Conservation (phyloP, 148 eudicot genomes). For the Chenopodium album region DNA sequence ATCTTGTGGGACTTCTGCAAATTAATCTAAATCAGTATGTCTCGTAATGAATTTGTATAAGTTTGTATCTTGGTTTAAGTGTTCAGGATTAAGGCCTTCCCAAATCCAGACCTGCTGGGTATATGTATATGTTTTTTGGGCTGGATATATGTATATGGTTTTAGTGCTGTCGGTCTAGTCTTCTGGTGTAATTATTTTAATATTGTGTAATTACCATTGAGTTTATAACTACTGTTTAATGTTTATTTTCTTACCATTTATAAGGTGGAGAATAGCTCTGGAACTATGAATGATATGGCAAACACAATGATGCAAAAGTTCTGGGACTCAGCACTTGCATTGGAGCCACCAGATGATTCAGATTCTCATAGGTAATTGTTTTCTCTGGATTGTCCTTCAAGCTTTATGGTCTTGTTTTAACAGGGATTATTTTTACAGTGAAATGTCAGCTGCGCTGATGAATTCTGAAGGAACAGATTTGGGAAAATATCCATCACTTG, state of each 20-base stretch:
- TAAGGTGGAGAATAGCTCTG: slow-evolving; percentile 84
- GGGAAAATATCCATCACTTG: slow-evolving; percentile 76
- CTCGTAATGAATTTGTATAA: neutral
- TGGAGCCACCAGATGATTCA: slow-evolving; percentile 82
- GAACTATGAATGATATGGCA: slow-evolving; percentile 73
- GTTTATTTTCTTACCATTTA: slow-evolving; percentile 18
- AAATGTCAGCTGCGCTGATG: slow-evolving; percentile 60
- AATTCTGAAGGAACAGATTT: slow-evolving; percentile 63
- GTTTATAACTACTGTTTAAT: neutral
- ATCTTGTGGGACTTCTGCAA: neutral
- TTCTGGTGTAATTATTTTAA: neutral
- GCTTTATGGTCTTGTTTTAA: slow-evolving; percentile 13
- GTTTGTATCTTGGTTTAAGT: neutral
- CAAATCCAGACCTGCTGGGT: too few relatives aligned
- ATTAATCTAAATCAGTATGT: neutral
- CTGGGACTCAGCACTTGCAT: slow-evolving; percentile 95
- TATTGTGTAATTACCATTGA: neutral
- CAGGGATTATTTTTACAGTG: slow-evolving; percentile 44
- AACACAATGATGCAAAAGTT: slow-evolving; percentile 93
- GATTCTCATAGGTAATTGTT: slow-evolving; percentile 69
- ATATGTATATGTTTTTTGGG: neutral
- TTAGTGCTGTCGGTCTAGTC: neutral
- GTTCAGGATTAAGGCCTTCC: neutral
- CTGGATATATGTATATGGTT: neutral
- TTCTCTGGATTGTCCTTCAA: slow-evolving; percentile 15